These are phyloP conservation scores for Epichloe baconii DNA, from an alignment of 2,329 filamentous ascomycete genomes.

Conservation along the genomic window DNA sequence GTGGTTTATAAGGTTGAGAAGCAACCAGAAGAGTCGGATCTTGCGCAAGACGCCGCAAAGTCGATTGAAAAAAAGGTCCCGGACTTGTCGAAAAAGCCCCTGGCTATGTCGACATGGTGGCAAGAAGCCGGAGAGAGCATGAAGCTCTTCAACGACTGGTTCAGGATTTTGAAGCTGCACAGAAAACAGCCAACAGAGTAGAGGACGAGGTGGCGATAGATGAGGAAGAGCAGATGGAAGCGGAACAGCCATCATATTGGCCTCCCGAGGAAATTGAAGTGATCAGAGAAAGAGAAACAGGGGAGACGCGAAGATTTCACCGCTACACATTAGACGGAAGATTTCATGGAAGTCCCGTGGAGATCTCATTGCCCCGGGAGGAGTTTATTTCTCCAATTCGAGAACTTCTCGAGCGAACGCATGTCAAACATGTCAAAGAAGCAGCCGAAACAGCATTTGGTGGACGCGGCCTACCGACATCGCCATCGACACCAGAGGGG, in stretches of 20 bases:
- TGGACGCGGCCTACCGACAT: constrained; percentile 62
- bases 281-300: constrained; percentile 20
- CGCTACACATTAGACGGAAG: constrained; percentile 61
- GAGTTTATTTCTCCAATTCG: constrained; percentile 58
- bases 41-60: constrained; percentile 3
- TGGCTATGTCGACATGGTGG: constrained; percentile 34
- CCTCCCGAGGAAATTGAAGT: constrained; percentile 19
- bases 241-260: constrained; percentile 13
- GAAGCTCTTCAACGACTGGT: constrained; percentile 40
- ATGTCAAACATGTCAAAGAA: constrained; percentile 61
- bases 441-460: constrained; percentile 66
- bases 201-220: constrained; percentile 12
- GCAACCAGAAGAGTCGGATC: constrained; percentile 3
- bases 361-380: constrained; percentile 60
- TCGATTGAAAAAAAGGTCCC: constrained; percentile 11
- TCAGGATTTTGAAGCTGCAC: constrained; percentile 40
- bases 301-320: constrained; percentile 46
- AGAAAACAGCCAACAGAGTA: constrained; percentile 21
- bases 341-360: constrained; percentile 60
- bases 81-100: constrained; percentile 15
- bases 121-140: constrained; percentile 41
- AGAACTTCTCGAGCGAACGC: constrained; percentile 51
- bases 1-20: constrained; percentile 32
- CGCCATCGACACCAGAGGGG: constrained; percentile 53
- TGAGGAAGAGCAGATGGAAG: constrained; percentile 14